Percentiles rank a stretch among this genome's conserved stretches.
Evolutionary conservation across 768 basidiomycete genomes (phyloP).

Genomic region (Rhizopogon vesiculosus): DNA sequence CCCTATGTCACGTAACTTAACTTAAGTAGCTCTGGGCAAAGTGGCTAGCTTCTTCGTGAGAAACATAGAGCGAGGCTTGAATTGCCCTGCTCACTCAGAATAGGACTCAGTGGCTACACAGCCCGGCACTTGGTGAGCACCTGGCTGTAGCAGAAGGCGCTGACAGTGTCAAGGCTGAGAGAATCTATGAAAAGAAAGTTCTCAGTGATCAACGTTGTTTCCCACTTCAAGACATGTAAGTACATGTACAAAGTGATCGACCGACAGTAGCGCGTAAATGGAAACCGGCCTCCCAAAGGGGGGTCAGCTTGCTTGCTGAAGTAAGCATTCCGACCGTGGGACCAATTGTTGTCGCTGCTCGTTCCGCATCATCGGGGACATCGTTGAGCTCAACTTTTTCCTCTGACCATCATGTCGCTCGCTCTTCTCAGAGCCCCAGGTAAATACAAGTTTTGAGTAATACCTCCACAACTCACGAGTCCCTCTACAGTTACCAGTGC

Average conservation of each 20-base stretch:
- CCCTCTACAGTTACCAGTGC: constrained; percentile 28
- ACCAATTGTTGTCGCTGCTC: background rate
- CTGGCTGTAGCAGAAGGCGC: background rate
- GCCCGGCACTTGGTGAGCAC: background rate
- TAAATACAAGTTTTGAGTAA: constrained; percentile 8
- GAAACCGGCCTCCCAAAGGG: background rate
- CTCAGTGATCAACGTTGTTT: background rate
- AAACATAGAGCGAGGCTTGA: constrained; percentile 9
- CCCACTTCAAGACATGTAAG: background rate
- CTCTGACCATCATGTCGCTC: constrained; percentile 43
- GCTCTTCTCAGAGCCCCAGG: constrained; percentile 31
- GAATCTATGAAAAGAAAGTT: background rate
- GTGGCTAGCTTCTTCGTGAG: constrained; percentile 22
- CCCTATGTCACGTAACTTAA: constrained; percentile 23
- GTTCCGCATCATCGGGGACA: background rate
- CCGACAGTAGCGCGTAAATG: background rate
- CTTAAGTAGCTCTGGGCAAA: background rate
- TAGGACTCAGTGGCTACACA: background rate
- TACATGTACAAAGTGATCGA: background rate
- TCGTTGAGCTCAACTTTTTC: background rate
- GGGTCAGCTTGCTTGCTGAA: background rate
- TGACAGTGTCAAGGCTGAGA: background rate
- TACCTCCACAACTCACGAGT: background rate
- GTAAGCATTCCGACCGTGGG: background rate
- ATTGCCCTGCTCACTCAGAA: background rate